Evolutionary conservation across 495 filamentous ascomycete species (phyloP), one percentile per base, ranked within the genome.

Genomic region (Penicillium goetzii): DNA sequence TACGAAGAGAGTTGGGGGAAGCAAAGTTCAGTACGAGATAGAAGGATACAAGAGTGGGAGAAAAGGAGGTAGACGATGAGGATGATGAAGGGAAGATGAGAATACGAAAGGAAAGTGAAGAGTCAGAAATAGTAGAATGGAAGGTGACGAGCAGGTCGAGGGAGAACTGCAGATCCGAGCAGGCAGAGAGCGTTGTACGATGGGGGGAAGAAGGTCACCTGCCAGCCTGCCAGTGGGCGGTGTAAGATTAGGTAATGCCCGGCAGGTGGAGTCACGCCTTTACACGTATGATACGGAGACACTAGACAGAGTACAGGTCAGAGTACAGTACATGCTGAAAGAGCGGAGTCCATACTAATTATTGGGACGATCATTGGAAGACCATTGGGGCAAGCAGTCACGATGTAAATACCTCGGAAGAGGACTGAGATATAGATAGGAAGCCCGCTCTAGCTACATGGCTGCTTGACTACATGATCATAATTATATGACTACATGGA

Each of bases 121-220:
- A 57, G 15, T 26, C 25, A 28, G 55, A 28, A 28, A 19, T 14
- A 56, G 14, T 36, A 25, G 30, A 32, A 9, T n/a, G 19, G 21
- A 9, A 23, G 25, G 15, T 4, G 47, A 28, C 6, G 7, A 49
- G 21, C 25, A 34, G 2, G 51, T 54, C 30, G 51, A n/a, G 43
- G 43, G 43, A 36, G 19, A 55, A 34, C 6, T 8, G 7, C 30
- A 36, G 52, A 36, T n/a, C 30, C 38, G 55, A 41, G 34, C 34
- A 57, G 38, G 38, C 55, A 43, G 33, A 40, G 34, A 43, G 25
- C 23, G 32, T 56, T 56, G 54, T 56, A 41, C 25, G 55, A 34
- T 55, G 28, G 52, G 52, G 52, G 32, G 52, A n/a, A 14, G 51
- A 26, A 8, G 36, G 55, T 57, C 55, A 57, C 36, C 54, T 57